A percentile compares a stretch with the other conserved stretches of the same genome.
phyloP scores from a whole-genome alignment of 306 rosid species.

The Alnus rubra region DNA sequence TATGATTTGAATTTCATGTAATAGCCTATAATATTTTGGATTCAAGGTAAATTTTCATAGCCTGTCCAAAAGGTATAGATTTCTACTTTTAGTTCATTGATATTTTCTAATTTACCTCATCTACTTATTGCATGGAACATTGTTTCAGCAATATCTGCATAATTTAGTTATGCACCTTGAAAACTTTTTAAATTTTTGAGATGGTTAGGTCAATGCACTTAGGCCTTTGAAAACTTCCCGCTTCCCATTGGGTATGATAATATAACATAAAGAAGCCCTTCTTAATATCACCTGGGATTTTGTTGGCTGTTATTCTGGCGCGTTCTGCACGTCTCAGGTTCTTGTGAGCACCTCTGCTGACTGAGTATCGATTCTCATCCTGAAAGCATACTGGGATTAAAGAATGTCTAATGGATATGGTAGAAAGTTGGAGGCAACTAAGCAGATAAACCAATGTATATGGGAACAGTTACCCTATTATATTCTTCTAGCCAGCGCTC shows the following conservation, averaged over 20 bases:
- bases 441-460: slow-evolving; percentile 23
- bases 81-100: neutral
- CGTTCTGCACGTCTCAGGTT: slow-evolving; percentile 96
- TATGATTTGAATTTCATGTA: slow-evolving; percentile 20
- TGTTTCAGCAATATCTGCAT: neutral
- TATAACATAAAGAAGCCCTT: neutral
- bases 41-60: neutral
- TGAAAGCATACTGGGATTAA: slow-evolving; percentile 44
- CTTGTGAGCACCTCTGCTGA: slow-evolving; percentile 97
- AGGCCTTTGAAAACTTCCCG: neutral
- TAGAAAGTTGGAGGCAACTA: slow-evolving; percentile 27
- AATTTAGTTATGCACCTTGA: neutral
- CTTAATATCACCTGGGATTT: slow-evolving; percentile 75
- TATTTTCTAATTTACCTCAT: neutral
- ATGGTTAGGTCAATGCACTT: neutral
- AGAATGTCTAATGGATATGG: slow-evolving; percentile 13
- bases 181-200: neutral
- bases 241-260: neutral
- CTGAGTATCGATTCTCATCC: slow-evolving; percentile 94
- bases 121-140: neutral
- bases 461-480: slow-evolving; percentile 62
- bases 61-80: neutral
- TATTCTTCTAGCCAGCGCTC: slow-evolving; percentile 99
- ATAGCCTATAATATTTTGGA: neutral
- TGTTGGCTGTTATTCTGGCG: slow-evolving; percentile 79